These are phyloP conservation scores for Blastobotrys indianensis DNA, from an alignment of 1,139 yeast species.

Conservation along the genomic window DNA sequence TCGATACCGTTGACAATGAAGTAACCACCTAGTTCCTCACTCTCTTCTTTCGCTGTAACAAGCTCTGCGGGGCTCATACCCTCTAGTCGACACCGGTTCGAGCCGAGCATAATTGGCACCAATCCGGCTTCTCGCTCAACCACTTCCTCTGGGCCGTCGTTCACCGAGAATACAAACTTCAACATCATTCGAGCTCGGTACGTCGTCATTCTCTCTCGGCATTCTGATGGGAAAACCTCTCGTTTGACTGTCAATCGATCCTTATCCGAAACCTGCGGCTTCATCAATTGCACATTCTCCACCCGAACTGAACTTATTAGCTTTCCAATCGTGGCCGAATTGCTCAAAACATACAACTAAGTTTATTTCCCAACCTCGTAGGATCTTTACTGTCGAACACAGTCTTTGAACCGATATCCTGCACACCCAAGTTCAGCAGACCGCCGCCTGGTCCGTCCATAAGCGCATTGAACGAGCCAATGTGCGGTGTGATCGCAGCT, in stretches of 20 bases:
- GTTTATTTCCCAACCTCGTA: conserved; percentile 72
- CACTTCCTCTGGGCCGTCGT: conserved; percentile 66
- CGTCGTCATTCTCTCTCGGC: conserved; percentile 75
- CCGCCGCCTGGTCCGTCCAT: conserved; percentile 79
- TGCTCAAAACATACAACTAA: conserved; percentile 36
- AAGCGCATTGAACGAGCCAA: conserved; percentile 92
- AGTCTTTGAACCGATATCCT: conserved; percentile 81
- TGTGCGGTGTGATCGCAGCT: conserved; percentile 90
- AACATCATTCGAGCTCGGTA: conserved; percentile 52
- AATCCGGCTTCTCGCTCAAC: conserved; percentile 91
- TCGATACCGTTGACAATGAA: conserved; percentile 96
- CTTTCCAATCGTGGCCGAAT: no score
- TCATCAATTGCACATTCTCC: conserved; percentile 79
- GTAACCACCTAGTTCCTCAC: conserved; percentile 95
- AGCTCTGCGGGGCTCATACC: conserved; percentile 76
- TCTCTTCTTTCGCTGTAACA: conserved; percentile 76
- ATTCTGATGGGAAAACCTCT: conserved; percentile 71
- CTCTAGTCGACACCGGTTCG: conserved; percentile 87
- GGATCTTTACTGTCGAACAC: conserved; percentile 74
- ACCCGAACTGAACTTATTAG: conserved; percentile 52
- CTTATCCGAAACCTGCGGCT: conserved; percentile 65
- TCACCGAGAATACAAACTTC: conserved; percentile 78
- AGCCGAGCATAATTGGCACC: conserved; percentile 82
- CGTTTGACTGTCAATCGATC: conserved; percentile 81
- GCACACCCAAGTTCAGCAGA: conserved; percentile 72